Evolutionary conservation across 768 basidiomycete species (phyloP), one percentile per base, ranked within the genome.

Genomic region (Tubosaeta sp.): DNA sequence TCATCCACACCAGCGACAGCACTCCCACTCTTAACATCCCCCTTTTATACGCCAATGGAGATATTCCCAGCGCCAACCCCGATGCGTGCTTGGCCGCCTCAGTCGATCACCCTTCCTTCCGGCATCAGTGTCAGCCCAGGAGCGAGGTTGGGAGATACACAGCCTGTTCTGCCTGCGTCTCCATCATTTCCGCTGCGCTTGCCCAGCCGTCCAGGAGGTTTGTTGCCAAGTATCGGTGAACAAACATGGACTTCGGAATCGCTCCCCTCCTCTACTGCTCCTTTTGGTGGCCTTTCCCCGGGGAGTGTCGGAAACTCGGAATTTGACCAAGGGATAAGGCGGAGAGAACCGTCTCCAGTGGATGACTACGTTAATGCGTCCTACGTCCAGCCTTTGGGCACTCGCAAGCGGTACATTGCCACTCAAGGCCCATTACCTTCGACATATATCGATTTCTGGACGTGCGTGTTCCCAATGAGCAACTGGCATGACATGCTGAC

Each of bases 321-420:
- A 22, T 43, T 27, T 34, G 50, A 52, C 22, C 4, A 16, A 8
- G 42, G 43, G 31, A 29, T 33, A 22, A 58, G 33, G n/a, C 59
- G 47, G 42, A 45, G 54, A 50, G 58, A 49, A 38, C 55, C 58
- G 3, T 65, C 68, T 17, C 81, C 84, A 31, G 81, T 80, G 38
- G 86, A 87, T 57, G 95, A 97, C 66, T 97, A 97, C 66, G 85
- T 97, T 68, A 97, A 98, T 65, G 95, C 95, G 10, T 95, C 92
- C 27, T 89, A 86, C 62, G 86, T 98, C 33, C 91, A 91, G 66
- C 92, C 95, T 3, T 71, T 91, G 17, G 86, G 86, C 3, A 95
- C 95, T 1, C 75, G 71, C 29, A 82, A 83, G 65, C 79, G 86
- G 44, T 98, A 95, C 63, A 97, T 98, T 52, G 95, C 95, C 4